These are phyloP conservation scores for Yamadazyma spencermartinsiae DNA, from an alignment of 1,139 yeast genomes.

Conservation along the genomic window DNA sequence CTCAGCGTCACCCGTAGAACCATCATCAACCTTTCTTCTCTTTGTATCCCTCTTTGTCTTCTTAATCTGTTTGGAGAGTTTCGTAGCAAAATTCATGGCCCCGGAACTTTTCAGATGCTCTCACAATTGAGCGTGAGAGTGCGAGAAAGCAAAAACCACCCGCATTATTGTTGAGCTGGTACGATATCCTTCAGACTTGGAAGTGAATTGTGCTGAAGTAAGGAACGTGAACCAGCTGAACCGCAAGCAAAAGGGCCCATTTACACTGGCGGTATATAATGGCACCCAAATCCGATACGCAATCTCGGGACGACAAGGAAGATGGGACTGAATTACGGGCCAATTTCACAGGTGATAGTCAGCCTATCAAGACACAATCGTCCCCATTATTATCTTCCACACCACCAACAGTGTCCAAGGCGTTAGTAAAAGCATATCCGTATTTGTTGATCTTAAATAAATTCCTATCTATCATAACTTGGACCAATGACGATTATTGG, in stretches of 20 bases:
- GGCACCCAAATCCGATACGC: conserved; percentile 4
- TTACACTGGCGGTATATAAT: background rate
- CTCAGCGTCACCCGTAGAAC: background rate
- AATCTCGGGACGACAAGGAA: background rate
- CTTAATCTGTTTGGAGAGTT: conserved; percentile 2
- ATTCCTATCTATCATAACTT: conserved; percentile 70
- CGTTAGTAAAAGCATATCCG: conserved; percentile 80
- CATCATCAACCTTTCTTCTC: background rate
- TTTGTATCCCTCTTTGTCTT: background rate
- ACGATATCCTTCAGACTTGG: too few relatives aligned
- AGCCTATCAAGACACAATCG: conserved; percentile 33
- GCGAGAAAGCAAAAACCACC: background rate
- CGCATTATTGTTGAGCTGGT: too few relatives aligned
- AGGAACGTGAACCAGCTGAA: too few relatives aligned
- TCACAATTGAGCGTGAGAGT: background rate
- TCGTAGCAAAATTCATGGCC: conserved; percentile 1
- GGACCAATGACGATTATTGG: conserved; percentile 91
- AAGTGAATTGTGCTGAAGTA: too few relatives aligned
- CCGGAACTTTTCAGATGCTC: conserved; percentile 9
- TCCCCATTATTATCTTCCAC: conserved; percentile 77
- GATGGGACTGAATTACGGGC: conserved; percentile 10
- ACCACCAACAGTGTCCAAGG: conserved; percentile 87
- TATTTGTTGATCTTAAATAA: conserved; percentile 73
- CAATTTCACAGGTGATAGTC: conserved; percentile 12
- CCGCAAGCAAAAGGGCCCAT: background rate